Percentiles rank a stretch among this genome's conserved stretches.
phyloP scores from a whole-genome alignment of 345 rosid genomes.

The Eucalyptus polyanthemos region DNA sequence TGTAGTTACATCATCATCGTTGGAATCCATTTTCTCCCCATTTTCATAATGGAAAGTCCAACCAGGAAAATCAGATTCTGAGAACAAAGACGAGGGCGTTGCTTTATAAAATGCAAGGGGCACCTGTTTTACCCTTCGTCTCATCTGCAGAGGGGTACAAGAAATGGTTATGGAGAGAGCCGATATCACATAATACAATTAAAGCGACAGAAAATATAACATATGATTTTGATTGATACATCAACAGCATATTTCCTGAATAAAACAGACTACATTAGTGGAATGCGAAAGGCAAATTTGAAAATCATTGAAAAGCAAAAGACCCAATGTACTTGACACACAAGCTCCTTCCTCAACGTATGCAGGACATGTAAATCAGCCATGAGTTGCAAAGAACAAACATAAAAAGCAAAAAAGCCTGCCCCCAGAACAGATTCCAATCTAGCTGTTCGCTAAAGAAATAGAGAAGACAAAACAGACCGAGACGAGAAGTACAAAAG shows the following conservation, averaged over 20 bases:
- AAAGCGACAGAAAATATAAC: neutral
- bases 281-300: neutral
- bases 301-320: neutral
- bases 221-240: neutral
- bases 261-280: neutral
- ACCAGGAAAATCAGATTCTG: constrained; percentile 63
- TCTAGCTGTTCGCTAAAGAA: neutral
- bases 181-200: neutral
- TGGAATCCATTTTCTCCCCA: neutral
- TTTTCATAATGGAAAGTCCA: constrained; percentile 53
- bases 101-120: constrained; percentile 70
- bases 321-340: neutral
- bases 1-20: neutral
- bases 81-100: constrained; percentile 53
- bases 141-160: neutral
- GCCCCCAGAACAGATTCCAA: neutral
- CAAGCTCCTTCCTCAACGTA: neutral
- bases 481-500: neutral
- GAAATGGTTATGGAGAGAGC: neutral
- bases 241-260: neutral
- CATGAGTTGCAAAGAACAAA: neutral
- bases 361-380: neutral
- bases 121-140: constrained; percentile 79
- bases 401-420: neutral
- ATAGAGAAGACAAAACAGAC: neutral